Evolutionary conservation across 1,284 basidiomycete species (phyloP), one percentile per base, ranked within the genome.

Genomic region (Ustilago sp.): DNA sequence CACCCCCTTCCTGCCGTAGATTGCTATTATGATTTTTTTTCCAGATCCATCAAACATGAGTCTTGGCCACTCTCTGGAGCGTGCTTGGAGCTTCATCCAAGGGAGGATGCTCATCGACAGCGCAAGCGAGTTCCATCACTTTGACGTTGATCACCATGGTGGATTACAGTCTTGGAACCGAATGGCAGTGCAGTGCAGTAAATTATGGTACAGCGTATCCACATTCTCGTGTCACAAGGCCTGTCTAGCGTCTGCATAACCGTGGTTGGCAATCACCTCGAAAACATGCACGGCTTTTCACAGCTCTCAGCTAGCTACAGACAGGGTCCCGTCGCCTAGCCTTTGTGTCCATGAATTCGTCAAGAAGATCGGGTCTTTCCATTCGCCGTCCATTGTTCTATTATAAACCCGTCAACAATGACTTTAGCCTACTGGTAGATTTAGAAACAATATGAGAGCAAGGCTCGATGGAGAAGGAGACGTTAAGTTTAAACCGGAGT

Each of bases 391-490:
- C 48, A 50, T 58, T 45, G 28, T 19, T n/a, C 43, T 1, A 4
- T 19, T 8, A 8, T 38, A 13, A 13, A 38, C 36, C 23, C 3
- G 32, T 31, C 17, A n/a, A 39, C 31, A 34, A 41, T 47, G 43
- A 41, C 31, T n/a, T 12, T 41, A 31, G 15, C 6, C 12, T 50
- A 50, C 48, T 31, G 48, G 48, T 8, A 50, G 48, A 50, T 17
- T 17, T 32, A 12, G 8, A 45, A 45, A 51, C 31, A 52, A 32
- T 9, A n/a, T 6, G 19, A 9, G 11, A 19, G 47, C 9, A 48
- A 53, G 35, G 45, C 51, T 36, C 55, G 62, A 64, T 64, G 62
- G 47, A 23, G 19, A 17, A 38, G 62, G 62, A 57, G 57, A 41
- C 23, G 15, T 48, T 48, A 28, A 23, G 9, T 48, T 31, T 43